phyloP scores from a whole-genome alignment of 2,329 filamentous ascomycete species.

The Bipolaris zeicola region DNA sequence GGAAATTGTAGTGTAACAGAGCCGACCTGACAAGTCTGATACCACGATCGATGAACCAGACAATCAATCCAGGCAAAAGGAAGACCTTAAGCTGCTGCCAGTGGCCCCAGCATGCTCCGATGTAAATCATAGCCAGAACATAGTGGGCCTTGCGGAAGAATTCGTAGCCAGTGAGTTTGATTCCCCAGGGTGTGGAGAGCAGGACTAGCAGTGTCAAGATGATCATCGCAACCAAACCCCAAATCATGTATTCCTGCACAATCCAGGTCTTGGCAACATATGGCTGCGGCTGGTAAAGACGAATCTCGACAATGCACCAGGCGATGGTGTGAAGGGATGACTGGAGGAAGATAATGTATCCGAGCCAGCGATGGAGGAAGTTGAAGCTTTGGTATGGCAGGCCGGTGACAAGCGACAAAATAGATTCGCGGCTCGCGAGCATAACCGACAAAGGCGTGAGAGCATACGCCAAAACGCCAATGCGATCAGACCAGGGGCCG shows the following conservation, averaged over 20 bases:
- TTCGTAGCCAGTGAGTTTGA: conserved; percentile 73
- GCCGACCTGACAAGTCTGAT: conserved; percentile 63
- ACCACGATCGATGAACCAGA: conserved; percentile 69
- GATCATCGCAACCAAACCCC: conserved; percentile 72
- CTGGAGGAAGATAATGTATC: conserved; percentile 74
- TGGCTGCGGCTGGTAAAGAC: conserved; percentile 75
- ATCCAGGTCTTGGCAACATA: conserved; percentile 63
- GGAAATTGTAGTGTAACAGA: conserved; percentile 61
- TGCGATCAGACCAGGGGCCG: conserved; percentile 70
- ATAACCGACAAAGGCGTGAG: conserved; percentile 73
- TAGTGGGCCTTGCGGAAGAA: conserved; percentile 78
- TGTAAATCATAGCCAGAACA: conserved; percentile 73
- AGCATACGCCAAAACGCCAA: conserved; percentile 74
- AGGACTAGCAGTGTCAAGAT: conserved; percentile 66
- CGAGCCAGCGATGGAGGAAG: conserved; percentile 69
- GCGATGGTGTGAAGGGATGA: conserved; percentile 70
- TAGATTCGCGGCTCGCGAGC: conserved; percentile 70
- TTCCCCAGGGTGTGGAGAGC: conserved; percentile 64
- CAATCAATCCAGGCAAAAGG: conserved; percentile 59
- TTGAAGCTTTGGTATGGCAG: conserved; percentile 76
- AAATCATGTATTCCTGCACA: conserved; percentile 70
- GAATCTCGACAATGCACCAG: conserved; percentile 70
- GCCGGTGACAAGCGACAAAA: conserved; percentile 72
- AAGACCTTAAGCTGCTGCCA: conserved; percentile 64
- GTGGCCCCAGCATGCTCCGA: conserved; percentile 77